phyloP scores from a whole-genome alignment of 78 protist genomes.

The Cyanophora paradoxa region DNA sequence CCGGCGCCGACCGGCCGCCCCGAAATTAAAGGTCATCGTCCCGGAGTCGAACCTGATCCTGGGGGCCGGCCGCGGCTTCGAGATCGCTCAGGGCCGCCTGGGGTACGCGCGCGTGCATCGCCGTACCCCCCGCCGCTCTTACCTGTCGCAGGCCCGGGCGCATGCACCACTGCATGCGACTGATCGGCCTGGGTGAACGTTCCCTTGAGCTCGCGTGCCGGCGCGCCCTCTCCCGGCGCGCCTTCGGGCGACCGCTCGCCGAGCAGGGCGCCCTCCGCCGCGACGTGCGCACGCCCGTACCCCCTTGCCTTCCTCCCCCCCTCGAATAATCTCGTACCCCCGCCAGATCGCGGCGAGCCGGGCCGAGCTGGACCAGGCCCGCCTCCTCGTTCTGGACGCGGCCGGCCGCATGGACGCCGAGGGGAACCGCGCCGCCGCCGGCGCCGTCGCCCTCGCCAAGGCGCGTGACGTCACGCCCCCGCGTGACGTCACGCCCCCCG shows the following conservation, averaged over 20 bases:
- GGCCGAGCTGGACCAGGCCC: constrained; percentile 51
- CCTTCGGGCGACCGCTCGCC: constrained; percentile 3
- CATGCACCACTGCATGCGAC: constrained; percentile 77
- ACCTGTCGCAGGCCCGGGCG: constrained; percentile 69
- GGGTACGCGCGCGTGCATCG: background rate
- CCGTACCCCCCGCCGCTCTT: background rate
- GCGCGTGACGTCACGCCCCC: background rate
- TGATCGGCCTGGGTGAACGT: constrained; percentile 37
- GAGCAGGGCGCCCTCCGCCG: background rate
- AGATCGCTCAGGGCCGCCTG: no score
- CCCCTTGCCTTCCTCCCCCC: no score
- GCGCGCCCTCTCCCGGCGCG: constrained; percentile 28
- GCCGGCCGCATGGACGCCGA: constrained; percentile 38
- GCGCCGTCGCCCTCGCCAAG: constrained; percentile 45
- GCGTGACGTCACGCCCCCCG: no score
- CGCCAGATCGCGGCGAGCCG: constrained; percentile 56
- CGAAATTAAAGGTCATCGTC: constrained; percentile 45
- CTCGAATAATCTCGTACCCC: no score
- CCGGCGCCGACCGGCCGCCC: background rate
- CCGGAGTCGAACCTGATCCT: constrained; percentile 34
- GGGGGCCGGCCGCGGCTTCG: no score
- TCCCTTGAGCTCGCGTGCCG: constrained; percentile 29
- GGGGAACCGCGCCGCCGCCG: constrained; percentile 31
- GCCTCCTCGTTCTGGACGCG: constrained; percentile 51
- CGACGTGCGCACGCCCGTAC: constrained; percentile 12